Conservation (phyloP, 805 yeast species). For the Starmera amethionina region DNA sequence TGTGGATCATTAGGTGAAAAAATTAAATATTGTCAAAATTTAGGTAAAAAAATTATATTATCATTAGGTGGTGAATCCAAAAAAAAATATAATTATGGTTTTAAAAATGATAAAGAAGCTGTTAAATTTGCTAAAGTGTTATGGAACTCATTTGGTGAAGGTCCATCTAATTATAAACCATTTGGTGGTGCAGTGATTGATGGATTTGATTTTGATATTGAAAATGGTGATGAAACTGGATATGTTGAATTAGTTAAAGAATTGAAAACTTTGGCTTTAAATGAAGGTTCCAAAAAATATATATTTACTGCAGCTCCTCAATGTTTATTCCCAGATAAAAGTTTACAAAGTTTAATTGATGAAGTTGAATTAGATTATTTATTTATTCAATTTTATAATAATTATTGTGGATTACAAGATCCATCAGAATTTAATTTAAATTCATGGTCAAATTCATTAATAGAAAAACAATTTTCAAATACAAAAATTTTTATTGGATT, state of each 20-base stretch:
- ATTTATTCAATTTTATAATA: conserved; percentile 73
- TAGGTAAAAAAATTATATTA: conserved; percentile 70
- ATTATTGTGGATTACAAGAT: conserved; percentile 36
- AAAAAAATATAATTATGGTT: conserved; percentile 71
- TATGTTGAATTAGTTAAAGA: conserved; percentile 50
- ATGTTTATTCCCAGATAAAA: conserved; percentile 62
- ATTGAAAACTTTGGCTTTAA: conserved; percentile 29
- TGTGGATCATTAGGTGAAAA: conserved; percentile 55
- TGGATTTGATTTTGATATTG: conserved; percentile 92
- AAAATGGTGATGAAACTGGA: conserved; percentile 54
- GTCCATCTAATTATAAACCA: conserved; percentile 42
- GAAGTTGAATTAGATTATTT: conserved; percentile 52
- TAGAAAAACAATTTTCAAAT: conserved; percentile 24
- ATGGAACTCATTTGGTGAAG: conserved; percentile 57
- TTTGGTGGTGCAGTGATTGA: conserved; percentile 72
- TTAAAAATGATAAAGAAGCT: conserved; percentile 71
- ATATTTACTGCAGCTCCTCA: conserved; percentile 75
- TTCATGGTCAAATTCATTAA: conserved; percentile 31
- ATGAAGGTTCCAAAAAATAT: conserved; percentile 37
- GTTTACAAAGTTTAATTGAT: conserved; percentile 36
- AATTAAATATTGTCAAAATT: conserved; percentile 62
- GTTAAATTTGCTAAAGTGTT: conserved; percentile 44
- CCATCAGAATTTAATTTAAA: conserved; percentile 36
- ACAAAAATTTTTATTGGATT: conserved; percentile 53
- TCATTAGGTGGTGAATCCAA: conserved; percentile 72